Evolutionary conservation across 2,329 filamentous ascomycete species (phyloP).

Genomic region (Xylaria sp.): DNA sequence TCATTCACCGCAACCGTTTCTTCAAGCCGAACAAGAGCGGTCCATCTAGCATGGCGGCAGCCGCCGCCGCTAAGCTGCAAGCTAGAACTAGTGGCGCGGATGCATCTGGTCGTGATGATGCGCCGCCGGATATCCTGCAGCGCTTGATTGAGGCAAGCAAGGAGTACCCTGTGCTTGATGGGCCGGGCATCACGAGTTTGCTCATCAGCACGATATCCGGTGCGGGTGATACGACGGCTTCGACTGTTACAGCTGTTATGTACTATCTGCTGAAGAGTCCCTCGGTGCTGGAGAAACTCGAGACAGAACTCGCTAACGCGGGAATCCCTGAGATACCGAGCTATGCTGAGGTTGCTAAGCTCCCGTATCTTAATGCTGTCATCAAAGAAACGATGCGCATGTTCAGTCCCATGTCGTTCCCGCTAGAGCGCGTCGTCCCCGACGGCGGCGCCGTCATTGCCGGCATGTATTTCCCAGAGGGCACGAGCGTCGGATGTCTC

Average conservation of each 20-base stretch:
- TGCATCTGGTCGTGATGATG: constrained; percentile 2
- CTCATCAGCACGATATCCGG: constrained; percentile 26
- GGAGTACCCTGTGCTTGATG: constrained; percentile 21
- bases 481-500: constrained; percentile 24
- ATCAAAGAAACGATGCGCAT: constrained; percentile 24
- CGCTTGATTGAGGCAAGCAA: constrained; percentile 23
- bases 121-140: constrained; percentile 20
- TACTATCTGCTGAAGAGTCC: constrained; percentile 43
- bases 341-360: constrained; percentile 18
- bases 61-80: constrained; percentile 18
- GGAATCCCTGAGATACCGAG: constrained; percentile 19
- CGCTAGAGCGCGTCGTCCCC: constrained; percentile 23
- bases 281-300: constrained; percentile 40
- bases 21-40: constrained; percentile 11
- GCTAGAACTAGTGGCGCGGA: constrained; percentile 7
- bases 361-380: constrained; percentile 26
- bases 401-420: constrained; percentile 14
- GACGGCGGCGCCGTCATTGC: constrained; percentile 23
- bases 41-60: constrained; percentile 22
- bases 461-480: constrained; percentile 24
- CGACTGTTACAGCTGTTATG: constrained; percentile 14
- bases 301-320: constrained; percentile 18
- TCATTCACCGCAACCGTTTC: constrained; percentile 25
- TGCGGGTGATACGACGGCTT: constrained; percentile 26
- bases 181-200: constrained; percentile 20